Conservation (phyloP, 2,329 filamentous ascomycete species). For the Xylariaceae sp. region DNA sequence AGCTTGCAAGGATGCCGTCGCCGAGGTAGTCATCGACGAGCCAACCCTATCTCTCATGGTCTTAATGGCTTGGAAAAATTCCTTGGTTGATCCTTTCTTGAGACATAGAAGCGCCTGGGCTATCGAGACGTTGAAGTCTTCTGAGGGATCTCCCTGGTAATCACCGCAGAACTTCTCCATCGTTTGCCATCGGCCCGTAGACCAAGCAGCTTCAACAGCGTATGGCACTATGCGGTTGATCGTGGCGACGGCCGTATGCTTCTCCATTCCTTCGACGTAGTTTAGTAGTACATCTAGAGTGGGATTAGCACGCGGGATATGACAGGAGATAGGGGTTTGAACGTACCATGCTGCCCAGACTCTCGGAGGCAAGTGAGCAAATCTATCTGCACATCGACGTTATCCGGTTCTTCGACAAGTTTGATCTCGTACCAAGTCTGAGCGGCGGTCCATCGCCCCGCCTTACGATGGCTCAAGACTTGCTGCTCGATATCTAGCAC, state of each 20-base stretch:
- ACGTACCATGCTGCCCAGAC: slow-evolving; percentile 84
- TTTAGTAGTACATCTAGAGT: slow-evolving; percentile 72
- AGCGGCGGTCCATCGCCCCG: slow-evolving; percentile 86
- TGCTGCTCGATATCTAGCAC: slow-evolving; percentile 91
- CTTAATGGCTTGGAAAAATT: slow-evolving; percentile 54
- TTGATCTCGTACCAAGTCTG: slow-evolving; percentile 98
- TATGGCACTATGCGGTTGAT: slow-evolving; percentile 68
- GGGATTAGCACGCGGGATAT: slow-evolving; percentile 20
- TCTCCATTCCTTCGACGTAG: slow-evolving; percentile 70
- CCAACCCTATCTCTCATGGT: slow-evolving; percentile 65
- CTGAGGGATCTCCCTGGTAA: slow-evolving; percentile 47
- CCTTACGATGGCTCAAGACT: slow-evolving; percentile 85
- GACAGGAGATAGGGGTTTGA: not conserved
- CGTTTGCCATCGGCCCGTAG: slow-evolving; percentile 73
- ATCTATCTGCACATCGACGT: slow-evolving; percentile 73
- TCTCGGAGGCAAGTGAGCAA: slow-evolving; percentile 85
- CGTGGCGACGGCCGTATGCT: slow-evolving; percentile 44
- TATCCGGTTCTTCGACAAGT: slow-evolving; percentile 70
- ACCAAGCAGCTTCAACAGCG: slow-evolving; percentile 88
- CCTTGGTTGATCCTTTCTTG: slow-evolving; percentile 43
- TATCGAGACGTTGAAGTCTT: slow-evolving; percentile 79
- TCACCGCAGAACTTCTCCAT: slow-evolving; percentile 61
- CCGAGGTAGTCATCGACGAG: slow-evolving; percentile 67
- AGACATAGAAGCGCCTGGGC: slow-evolving; percentile 62
- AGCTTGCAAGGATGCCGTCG: slow-evolving; percentile 73